Conservation (phyloP, 2,329 filamentous ascomycete species). For the Fusarium ambrosium region DNA sequence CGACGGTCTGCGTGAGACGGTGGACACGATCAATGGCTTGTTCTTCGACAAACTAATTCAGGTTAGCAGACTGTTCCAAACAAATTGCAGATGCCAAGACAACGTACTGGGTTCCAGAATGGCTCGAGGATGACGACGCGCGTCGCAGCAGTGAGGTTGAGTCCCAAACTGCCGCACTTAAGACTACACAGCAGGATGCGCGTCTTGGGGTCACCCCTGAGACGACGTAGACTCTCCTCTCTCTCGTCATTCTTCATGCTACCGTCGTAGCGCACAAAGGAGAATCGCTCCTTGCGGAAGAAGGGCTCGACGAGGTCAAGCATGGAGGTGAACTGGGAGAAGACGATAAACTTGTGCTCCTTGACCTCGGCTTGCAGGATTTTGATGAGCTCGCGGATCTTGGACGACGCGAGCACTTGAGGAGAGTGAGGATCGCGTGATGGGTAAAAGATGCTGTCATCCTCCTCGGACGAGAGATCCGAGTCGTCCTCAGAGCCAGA, state of each 20-base stretch:
- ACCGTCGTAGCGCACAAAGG: conserved; percentile 92
- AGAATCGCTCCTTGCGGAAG: conserved; percentile 78
- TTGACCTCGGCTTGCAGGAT: conserved; percentile 84
- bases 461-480: conserved; percentile 51
- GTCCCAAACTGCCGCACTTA: conserved; percentile 91
- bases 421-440: conserved; percentile 44
- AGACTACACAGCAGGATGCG: conserved; percentile 92
- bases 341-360: conserved; percentile 97
- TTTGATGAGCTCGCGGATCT: conserved; percentile 87
- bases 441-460: conserved; percentile 50
- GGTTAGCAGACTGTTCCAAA: conserved; percentile 15
- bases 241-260: conserved; percentile 94
- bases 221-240: conserved; percentile 83
- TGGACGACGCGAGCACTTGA: conserved; percentile 80
- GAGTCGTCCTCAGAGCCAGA: conserved; percentile 42
- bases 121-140: conserved; percentile 96
- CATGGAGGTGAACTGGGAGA: conserved; percentile 99
- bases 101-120: conserved; percentile 93
- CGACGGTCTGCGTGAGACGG: conserved; percentile 94
- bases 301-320: conserved; percentile 96
- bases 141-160: conserved; percentile 94
- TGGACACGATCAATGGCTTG: conserved; percentile 99
- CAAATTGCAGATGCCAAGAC: neutral
- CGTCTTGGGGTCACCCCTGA: conserved; percentile 81
- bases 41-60: conserved; percentile 87